Evolutionary conservation across 352 stramenopile species (phyloP), one percentile per base, ranked within the genome.

Genomic region (Pythium sukuiense): DNA sequence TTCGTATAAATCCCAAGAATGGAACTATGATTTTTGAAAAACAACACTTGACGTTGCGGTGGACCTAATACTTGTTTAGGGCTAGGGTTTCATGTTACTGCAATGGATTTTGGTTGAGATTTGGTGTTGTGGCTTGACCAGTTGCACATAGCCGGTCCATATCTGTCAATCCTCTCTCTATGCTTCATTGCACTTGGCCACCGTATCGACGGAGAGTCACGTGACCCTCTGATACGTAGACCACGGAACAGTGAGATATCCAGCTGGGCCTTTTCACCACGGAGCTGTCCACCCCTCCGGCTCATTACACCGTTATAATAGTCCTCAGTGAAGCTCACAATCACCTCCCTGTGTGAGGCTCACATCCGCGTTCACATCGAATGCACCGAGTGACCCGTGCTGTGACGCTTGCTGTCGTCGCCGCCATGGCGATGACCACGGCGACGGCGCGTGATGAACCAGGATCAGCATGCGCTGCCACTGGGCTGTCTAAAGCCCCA

Each of bases 391-490:
- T 29, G 18, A 24, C n/a, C 6, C 43, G 9, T 11, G 20, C 16
- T 30, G 43, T n/a, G n/a, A 5, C 20, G 43, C n/a, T 50, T 3
- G 20, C 18, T 29, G 43, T 24, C 1, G 3, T 20, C 3, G 49
- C 27, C 9, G 49, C 49, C 14, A 24, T 39, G 26, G 27, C 18
- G 12, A 39, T 56, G 14, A 24, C 49, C 49, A 39, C 18, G 49
- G 27, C 49, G 27, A 39, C 18, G 32, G 49, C 67, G 55, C 43
- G 43, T 59, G 35, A 48, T n/a, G 9, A 4, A 13, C 20, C 43
- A 6, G 4, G 24, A n/a, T n/a, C 30, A 29, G 33, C 3, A 6
- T 61, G 61, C 18, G 32, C 29, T 5, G 24, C 37, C 11, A 12
- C 39, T 4, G 61, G 52, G 5, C 11, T 67, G 11, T 29, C 18